A percentile compares a stretch with the other conserved stretches of the same genome.
phyloP scores from a whole-genome alignment of 2,329 filamentous ascomycete genomes.

The Periglandula ipomoeae region DNA sequence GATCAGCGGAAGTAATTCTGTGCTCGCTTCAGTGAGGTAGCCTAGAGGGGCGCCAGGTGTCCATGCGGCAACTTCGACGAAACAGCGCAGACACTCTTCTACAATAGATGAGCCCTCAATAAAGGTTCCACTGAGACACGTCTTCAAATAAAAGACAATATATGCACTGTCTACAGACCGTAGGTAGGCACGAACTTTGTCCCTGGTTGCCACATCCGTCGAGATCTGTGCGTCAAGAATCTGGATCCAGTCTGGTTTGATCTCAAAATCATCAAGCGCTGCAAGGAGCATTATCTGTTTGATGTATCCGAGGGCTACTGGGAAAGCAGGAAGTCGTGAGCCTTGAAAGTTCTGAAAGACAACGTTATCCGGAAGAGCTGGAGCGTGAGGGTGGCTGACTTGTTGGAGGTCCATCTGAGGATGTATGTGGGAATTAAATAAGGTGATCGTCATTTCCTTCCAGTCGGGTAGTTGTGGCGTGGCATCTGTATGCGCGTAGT shows the following conservation, averaged over 20 bases:
- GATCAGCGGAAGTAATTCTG: constrained; percentile 49
- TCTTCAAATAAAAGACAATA: constrained; percentile 38
- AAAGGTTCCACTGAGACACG: constrained; percentile 49
- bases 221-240: constrained; percentile 65
- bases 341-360: constrained; percentile 39
- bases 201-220: constrained; percentile 57
- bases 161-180: constrained; percentile 27
- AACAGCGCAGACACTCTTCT: constrained; percentile 41
- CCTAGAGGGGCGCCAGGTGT: constrained; percentile 41
- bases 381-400: neutral
- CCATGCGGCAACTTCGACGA: constrained; percentile 44
- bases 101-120: constrained; percentile 30
- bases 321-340: constrained; percentile 46
- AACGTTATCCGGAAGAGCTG: constrained; percentile 6
- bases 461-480: constrained; percentile 38
- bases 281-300: constrained; percentile 42
- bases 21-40: constrained; percentile 37
- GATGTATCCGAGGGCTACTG: constrained; percentile 62
- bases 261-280: constrained; percentile 38
- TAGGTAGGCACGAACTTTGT: constrained; percentile 48
- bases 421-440: constrained; percentile 35
- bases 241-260: constrained; percentile 78
- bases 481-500: constrained; percentile 34
- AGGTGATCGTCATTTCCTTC: constrained; percentile 38
- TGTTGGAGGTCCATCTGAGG: constrained; percentile 6